Base-by-base conservation (phyloP, 129 eudicot species). In the Scalesia atractyloides region DNA sequence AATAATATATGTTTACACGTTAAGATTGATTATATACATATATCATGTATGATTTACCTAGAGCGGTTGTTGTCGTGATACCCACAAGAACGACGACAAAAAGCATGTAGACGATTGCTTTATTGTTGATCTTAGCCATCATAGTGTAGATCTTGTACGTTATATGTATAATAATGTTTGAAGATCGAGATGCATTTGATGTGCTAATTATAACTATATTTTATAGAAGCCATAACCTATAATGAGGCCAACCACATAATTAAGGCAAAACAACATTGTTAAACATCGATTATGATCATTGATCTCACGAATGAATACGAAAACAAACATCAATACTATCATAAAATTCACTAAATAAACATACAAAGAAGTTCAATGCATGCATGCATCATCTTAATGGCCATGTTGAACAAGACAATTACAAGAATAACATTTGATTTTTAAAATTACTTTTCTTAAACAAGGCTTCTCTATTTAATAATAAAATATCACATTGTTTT, bases 171-270 rank as follows among this genome's bases (percentile, higher is more conserved):
- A 41, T 6, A 41, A 41, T 41, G 46, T 41, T 41, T 41, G 46
- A 7, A 41, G 46, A 39, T 39, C 34, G 1, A 17, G 20, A 73
- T 75, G 53, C 15, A 49, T 49, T 59, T 41, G 81, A 75, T 83
- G 82, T 10, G 65, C 12, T 64, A 43, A 51, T 18, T 74, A 63
- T 73, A 63, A 48, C 71, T 8, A 47, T 11, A 63, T 30, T 74
- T 74, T 74, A 74, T 74, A 74, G 65, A 64, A 74, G 54, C 37
- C 62, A 20, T 51, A 14, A 44, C 64, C 72, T 63, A 51, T 48
- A 74, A 61, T 49, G 33, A 74, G 44, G 30, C 12, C 24, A 36
- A 63, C 64, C 54, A 50, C 4, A 36, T 50, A 49, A 30, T 30
- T 30, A 30, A 50, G 41, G 54, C 70, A 52, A 74, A 74, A 51